Conservation (phyloP, 2,329 filamentous ascomycete species). For the Trichophyton mentagrophytes region DNA sequence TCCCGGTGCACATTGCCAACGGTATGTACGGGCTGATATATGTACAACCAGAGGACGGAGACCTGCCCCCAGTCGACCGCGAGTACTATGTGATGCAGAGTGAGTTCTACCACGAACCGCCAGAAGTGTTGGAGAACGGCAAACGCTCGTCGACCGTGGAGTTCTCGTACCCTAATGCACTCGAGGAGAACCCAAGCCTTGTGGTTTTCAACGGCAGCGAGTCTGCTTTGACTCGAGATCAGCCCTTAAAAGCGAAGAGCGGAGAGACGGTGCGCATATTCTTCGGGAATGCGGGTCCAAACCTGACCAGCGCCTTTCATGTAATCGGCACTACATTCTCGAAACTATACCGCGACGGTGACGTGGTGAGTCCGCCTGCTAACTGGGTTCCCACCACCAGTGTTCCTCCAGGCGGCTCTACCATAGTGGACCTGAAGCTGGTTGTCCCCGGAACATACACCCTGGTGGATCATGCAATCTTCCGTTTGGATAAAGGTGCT, state of each 20-base stretch:
- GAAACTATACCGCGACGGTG: constrained; percentile 22
- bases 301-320: constrained; percentile 25
- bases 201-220: constrained; percentile 26
- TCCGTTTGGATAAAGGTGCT: constrained; percentile 24
- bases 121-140: constrained; percentile 22
- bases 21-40: constrained; percentile 29
- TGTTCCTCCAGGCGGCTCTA: constrained; percentile 20
- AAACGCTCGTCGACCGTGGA: constrained; percentile 20
- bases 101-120: constrained; percentile 28
- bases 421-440: constrained; percentile 24
- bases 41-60: constrained; percentile 23
- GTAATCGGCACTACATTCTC: constrained; percentile 22
- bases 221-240: constrained; percentile 20
- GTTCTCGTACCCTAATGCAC: constrained; percentile 24
- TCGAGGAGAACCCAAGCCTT: constrained; percentile 22
- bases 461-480: constrained; percentile 25
- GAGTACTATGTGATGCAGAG: constrained; percentile 30
- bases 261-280: constrained; percentile 25
- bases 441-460: constrained; percentile 24
- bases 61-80: constrained; percentile 21
- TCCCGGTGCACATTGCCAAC: constrained; percentile 28
- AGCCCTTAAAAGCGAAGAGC: constrained; percentile 20
- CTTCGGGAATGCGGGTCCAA: constrained; percentile 26
- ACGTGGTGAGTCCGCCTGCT: constrained; percentile 21
- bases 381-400: constrained; percentile 18